Evolutionary conservation across 208 protist species (phyloP).

Genomic region (Trichomonas gallinae): DNA sequence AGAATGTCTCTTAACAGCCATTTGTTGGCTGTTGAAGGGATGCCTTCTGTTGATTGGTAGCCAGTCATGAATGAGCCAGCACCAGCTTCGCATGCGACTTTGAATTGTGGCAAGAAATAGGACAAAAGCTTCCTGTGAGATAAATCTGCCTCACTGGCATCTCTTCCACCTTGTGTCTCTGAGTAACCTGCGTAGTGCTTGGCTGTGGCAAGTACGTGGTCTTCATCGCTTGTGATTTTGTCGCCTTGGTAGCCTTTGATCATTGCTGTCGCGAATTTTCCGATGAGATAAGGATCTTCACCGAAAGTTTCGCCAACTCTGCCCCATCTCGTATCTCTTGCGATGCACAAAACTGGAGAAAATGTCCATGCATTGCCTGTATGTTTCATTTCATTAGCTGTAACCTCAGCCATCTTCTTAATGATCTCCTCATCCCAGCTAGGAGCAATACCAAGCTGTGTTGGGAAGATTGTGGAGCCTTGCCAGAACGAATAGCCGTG

Average conservation of each 20-base stretch:
- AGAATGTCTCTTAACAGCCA: neutral
- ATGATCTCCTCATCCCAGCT: slow-evolving; percentile 38
- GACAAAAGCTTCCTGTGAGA: slow-evolving; percentile 30
- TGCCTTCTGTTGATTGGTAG: neutral
- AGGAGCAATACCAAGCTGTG: slow-evolving; percentile 39
- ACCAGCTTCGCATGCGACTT: slow-evolving; percentile 23
- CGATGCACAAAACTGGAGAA: slow-evolving; percentile 42
- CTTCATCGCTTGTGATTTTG: neutral
- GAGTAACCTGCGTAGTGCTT: slow-evolving; percentile 49
- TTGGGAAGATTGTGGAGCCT: slow-evolving; percentile 44
- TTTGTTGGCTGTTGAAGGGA: neutral
- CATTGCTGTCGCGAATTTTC: neutral
- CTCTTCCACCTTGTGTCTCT: slow-evolving; percentile 33
- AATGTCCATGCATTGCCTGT: slow-evolving; percentile 46
- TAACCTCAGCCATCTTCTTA: neutral
- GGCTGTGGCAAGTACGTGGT: slow-evolving; percentile 35
- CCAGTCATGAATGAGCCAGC: slow-evolving; percentile 21
- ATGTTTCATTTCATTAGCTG: slow-evolving; percentile 39
- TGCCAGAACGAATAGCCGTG: slow-evolving; percentile 37
- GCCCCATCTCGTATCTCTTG: slow-evolving; percentile 37
- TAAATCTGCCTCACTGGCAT: slow-evolving; percentile 37
- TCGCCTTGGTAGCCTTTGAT: slow-evolving; percentile 32
- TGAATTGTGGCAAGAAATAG: slow-evolving; percentile 41
- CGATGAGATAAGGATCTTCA: slow-evolving; percentile 38
- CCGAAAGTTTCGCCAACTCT: slow-evolving; percentile 51